Evolutionary conservation across 2,329 filamentous ascomycete genomes (phyloP).

Genomic region (Colletotrichum plurivorum): DNA sequence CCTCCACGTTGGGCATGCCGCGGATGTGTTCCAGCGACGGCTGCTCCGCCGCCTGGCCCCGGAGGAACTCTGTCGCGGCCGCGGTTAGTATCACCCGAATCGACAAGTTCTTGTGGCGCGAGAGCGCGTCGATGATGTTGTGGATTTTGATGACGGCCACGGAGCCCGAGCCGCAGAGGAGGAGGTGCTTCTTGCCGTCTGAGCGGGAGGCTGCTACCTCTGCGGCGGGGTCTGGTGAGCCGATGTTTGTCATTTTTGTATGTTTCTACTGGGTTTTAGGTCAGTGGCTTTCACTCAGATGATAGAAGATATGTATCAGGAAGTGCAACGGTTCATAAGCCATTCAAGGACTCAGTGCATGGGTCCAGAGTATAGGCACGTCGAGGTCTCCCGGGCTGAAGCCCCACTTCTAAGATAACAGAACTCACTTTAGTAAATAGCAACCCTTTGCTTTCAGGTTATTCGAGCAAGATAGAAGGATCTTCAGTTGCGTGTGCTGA

Average conservation of each 20-base stretch:
- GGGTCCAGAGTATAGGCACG: too few relatives aligned
- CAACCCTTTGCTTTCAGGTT: too few relatives aligned
- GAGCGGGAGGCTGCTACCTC: conserved; percentile 32
- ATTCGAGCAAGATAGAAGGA: too few relatives aligned
- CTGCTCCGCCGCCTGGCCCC: conserved; percentile 83
- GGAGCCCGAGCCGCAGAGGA: conserved; percentile 29
- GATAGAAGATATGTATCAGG: too few relatives aligned
- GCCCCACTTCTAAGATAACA: too few relatives aligned
- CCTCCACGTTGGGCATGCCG: conserved; percentile 80
- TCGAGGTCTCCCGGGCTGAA: too few relatives aligned
- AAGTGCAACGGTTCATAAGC: too few relatives aligned
- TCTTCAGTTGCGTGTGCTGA: too few relatives aligned
- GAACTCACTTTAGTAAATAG: too few relatives aligned
- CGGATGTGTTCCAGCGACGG: conserved; percentile 74
- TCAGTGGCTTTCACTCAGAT: neutral
- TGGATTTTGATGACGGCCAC: conserved; percentile 86
- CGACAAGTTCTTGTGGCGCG: conserved; percentile 69
- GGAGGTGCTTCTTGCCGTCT: conserved; percentile 37
- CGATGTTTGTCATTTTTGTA: conserved; percentile 15
- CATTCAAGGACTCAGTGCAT: too few relatives aligned
- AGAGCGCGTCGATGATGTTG: conserved; percentile 73
- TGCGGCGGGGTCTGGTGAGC: conserved; percentile 31
- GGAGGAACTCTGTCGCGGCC: conserved; percentile 81
- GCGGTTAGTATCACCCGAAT: conserved; percentile 88
- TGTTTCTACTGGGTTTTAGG: neutral